Conservation (phyloP, 2,329 filamentous ascomycete species). For the Xylariaceae sp. region DNA sequence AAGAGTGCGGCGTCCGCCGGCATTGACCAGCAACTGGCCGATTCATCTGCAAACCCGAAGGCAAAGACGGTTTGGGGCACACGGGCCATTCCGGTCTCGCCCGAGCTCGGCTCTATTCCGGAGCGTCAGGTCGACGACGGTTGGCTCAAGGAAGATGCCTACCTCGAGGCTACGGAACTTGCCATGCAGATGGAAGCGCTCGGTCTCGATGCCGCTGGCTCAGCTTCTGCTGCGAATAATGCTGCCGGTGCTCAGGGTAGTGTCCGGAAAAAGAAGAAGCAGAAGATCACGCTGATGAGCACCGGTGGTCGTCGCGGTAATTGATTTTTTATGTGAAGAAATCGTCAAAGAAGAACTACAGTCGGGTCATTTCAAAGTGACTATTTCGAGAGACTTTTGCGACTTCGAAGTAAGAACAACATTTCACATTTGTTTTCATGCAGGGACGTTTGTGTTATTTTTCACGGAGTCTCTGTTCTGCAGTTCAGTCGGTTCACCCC, state of each 20-base stretch:
- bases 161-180: conserved; percentile 58
- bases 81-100: conserved; percentile 56
- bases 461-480: too few relatives aligned
- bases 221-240: conserved; percentile 14
- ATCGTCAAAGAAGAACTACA: not conserved
- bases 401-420: not conserved
- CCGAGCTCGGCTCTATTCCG: conserved; percentile 43
- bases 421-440: not conserved
- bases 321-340: conserved; percentile 13
- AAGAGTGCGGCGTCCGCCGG: conserved; percentile 51
- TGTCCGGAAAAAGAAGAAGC: conserved; percentile 63
- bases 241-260: conserved; percentile 30
- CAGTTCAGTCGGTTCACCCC: too few relatives aligned
- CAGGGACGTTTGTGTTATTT: not conserved
- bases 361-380: not conserved
- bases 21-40: conserved; percentile 62
- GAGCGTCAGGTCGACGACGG: conserved; percentile 61
- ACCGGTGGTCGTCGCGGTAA: conserved; percentile 47
- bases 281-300: conserved; percentile 69
- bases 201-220: conserved; percentile 33
- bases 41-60: conserved; percentile 75
- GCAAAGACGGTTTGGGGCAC: conserved; percentile 93
- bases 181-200: conserved; percentile 55
- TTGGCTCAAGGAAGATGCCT: conserved; percentile 77
- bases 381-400: not conserved